Evolutionary conservation across 441 rosid genomes (phyloP).

Genomic region (Codiaeum variegatum): DNA sequence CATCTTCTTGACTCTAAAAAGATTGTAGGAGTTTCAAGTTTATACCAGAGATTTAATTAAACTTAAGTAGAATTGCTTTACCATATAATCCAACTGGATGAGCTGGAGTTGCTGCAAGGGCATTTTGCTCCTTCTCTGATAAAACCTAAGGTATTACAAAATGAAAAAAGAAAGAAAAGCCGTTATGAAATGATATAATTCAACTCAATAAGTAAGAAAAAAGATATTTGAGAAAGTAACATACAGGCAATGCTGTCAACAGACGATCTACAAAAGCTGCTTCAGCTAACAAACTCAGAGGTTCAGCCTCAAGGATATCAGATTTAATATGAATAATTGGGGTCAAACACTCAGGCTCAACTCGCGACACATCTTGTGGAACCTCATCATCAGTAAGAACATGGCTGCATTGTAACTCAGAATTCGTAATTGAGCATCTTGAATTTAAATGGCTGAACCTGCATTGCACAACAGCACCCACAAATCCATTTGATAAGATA

Average conservation of each 20-base stretch:
- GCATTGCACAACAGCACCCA: not conserved
- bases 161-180: conserved; percentile 1
- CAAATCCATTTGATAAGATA: no score
- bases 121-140: conserved; percentile 79
- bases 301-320: conserved; percentile 51
- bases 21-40: not conserved
- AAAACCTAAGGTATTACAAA: conserved; percentile 48
- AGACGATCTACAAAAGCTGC: conserved; percentile 61
- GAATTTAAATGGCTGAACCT: conserved; percentile 41
- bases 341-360: conserved; percentile 38
- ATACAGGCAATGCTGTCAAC: conserved; percentile 68
- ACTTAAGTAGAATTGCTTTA: conserved; percentile 24
- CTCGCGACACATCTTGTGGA: conserved; percentile 35
- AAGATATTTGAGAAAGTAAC: conserved; percentile 18
- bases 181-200: not conserved
- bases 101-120: conserved; percentile 89
- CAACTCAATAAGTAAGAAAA: not conserved
- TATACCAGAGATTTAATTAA: not conserved
- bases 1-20: not conserved
- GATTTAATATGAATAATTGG: conserved; percentile 67
- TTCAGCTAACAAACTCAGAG: conserved; percentile 54
- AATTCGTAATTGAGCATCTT: conserved; percentile 58
- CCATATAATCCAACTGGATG: conserved; percentile 85
- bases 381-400: conserved; percentile 45
- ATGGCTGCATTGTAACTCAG: conserved; percentile 44